A percentile compares a stretch with the other conserved stretches of the same genome.
These are phyloP conservation scores for Aureobasidium sp. DNA, from an alignment of 2,329 filamentous ascomycete genomes.

Conservation along the genomic window DNA sequence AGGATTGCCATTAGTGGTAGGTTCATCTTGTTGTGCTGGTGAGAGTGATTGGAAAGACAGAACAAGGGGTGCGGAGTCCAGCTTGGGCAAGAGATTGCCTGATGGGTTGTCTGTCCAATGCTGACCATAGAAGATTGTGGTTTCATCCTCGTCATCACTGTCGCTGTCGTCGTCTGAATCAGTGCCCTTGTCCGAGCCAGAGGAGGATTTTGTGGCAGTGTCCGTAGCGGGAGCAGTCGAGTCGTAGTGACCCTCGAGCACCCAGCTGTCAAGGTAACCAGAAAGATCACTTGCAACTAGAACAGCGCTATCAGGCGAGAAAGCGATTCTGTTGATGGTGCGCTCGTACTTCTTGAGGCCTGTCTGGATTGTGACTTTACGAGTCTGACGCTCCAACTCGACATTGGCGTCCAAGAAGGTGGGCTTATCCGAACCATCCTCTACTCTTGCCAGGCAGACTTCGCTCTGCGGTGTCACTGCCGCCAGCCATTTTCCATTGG, in stretches of 20 bases:
- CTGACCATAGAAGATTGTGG: conserved; percentile 47
- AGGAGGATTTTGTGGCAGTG: conserved; percentile 20
- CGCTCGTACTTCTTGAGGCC: conserved; percentile 63
- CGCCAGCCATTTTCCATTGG: conserved; percentile 61
- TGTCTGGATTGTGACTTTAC: conserved; percentile 22
- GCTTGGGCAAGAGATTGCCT: conserved; percentile 33
- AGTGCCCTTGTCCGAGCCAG: conserved; percentile 19
- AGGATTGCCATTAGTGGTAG: conserved; percentile 35
- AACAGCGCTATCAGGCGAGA: conserved; percentile 72
- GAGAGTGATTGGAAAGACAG: conserved; percentile 37
- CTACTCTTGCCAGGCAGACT: conserved; percentile 39
- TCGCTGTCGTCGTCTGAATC: conserved; percentile 28
- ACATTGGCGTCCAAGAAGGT: conserved; percentile 30
- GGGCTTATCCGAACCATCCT: conserved; percentile 29
- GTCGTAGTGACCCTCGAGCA: conserved; percentile 54
- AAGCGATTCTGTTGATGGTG: conserved; percentile 63
- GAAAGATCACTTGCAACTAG: conserved; percentile 73
- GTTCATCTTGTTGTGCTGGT: neutral
- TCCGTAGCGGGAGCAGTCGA: conserved; percentile 34
- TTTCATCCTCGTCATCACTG: conserved; percentile 38
- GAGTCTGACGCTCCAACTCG: conserved; percentile 30
- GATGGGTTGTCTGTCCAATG: conserved; percentile 70
- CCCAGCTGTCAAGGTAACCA: conserved; percentile 82
- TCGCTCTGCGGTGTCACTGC: conserved; percentile 40
- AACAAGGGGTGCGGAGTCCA: conserved; percentile 37